Evolutionary conservation across 2,329 filamentous ascomycete genomes (phyloP).

Genomic region (Fusarium lyarnte): DNA sequence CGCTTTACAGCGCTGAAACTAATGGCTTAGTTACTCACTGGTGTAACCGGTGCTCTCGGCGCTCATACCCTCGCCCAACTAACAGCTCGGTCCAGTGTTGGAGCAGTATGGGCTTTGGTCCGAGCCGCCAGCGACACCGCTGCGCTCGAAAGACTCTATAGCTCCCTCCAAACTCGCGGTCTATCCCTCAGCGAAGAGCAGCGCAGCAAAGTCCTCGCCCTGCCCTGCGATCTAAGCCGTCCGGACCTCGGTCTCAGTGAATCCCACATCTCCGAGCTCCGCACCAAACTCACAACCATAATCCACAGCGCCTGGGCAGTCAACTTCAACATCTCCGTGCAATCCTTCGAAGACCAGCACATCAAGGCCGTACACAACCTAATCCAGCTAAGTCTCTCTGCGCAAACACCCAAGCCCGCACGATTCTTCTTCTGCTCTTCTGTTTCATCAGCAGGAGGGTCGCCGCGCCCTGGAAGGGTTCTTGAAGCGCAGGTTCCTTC

Average conservation of each 20-base stretch:
- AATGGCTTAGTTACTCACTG: conserved; percentile 59
- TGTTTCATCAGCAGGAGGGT: conserved; percentile 47
- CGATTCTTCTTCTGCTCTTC: conserved; percentile 63
- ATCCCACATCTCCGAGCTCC: conserved; percentile 45
- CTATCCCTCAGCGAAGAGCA: conserved; percentile 22
- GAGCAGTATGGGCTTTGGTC: conserved; percentile 52
- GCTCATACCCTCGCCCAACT: conserved; percentile 67
- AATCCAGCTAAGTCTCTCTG: conserved; percentile 49
- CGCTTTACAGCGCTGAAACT: accelerated
- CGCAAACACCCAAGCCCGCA: conserved; percentile 8
- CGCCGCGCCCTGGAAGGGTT: conserved; percentile 47
- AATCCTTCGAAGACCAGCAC: conserved; percentile 59
- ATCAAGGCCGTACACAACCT: conserved; percentile 58
- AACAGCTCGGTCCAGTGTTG: conserved; percentile 66
- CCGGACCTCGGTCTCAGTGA: conserved; percentile 26
- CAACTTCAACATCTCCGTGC: conserved; percentile 63
- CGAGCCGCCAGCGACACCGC: conserved; percentile 17
- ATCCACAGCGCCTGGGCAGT: conserved; percentile 65
- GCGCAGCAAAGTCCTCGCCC: conserved; percentile 35
- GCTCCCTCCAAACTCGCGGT: conserved; percentile 19
- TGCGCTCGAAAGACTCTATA: conserved; percentile 16
- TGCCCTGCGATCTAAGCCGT: conserved; percentile 35
- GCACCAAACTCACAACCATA: conserved; percentile 50
- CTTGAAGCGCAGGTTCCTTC: conserved; percentile 48
- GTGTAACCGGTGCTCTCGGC: conserved; percentile 69